Percentiles rank a stretch among this genome's conserved stretches.
phyloP scores from a whole-genome alignment of 441 rosid genomes.

The Brassica hybrid region DNA sequence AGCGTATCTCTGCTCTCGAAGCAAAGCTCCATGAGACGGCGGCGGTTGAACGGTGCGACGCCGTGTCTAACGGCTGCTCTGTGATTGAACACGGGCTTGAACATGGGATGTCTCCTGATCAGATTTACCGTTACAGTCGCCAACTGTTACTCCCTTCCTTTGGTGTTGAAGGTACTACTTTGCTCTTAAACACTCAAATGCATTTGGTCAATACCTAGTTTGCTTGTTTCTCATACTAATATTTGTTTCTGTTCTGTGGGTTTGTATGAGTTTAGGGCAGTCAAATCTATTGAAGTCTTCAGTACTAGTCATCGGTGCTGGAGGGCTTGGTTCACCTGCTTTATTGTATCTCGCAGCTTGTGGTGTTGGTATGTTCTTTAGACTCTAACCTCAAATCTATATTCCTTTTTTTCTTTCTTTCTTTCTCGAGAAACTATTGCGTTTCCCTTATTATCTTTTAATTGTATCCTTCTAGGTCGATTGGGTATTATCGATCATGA shows the following conservation, averaged over 20 bases:
- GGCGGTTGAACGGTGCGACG: slow-evolving; percentile 31
- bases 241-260: not conserved
- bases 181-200: not conserved
- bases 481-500: slow-evolving; percentile 95
- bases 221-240: slow-evolving; percentile 8
- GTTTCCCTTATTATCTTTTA: too few species aligned
- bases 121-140: slow-evolving; percentile 89
- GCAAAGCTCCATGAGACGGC: slow-evolving; percentile 59
- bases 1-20: slow-evolving; percentile 66
- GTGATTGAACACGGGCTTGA: slow-evolving; percentile 39
- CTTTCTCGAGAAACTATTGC: too few species aligned
- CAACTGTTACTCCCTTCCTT: slow-evolving; percentile 88
- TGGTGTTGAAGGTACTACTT: slow-evolving; percentile 75
- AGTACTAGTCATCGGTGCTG: slow-evolving; percentile 90
- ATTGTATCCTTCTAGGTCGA: slow-evolving; percentile 55
- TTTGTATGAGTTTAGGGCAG: slow-evolving; percentile 57
- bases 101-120: slow-evolving; percentile 68
- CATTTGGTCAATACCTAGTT: not conserved
- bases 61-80: slow-evolving; percentile 42
- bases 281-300: slow-evolving; percentile 85
- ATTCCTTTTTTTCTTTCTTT: not conserved
- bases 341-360: slow-evolving; percentile 90
- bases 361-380: slow-evolving; percentile 71
- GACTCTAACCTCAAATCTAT: slow-evolving; percentile 11
- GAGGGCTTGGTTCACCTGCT: slow-evolving; percentile 96